Base-by-base conservation (phyloP, 805 yeast genomes). In the Kockiozyma suomiensis region DNA sequence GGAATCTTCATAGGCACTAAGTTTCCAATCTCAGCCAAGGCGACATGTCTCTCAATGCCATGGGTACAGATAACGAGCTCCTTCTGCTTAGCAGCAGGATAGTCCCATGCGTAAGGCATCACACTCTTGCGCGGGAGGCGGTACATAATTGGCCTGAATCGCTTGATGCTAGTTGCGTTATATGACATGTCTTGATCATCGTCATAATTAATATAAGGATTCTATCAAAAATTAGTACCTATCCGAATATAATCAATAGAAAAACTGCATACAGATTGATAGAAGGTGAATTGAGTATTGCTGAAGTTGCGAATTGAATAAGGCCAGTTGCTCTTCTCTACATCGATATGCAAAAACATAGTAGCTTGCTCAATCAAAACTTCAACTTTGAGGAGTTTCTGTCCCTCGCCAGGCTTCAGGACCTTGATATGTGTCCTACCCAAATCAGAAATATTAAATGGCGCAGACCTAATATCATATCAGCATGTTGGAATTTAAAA, bases 51-150 rank as follows among this genome's bases (percentile, higher is more conserved):
- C 70, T 88, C 92, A 30, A 86, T 79, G 1, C 88, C 88, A 50
- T 86, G 86, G 10, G 87, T 79, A 59, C 91, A 78, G 35, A 94
- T 73, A 2, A 90, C 80, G 33, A 94, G 74, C 69, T 92, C 97
- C 72, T 91, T 92, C 48, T 86, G 81, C 8, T 82, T 76, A 0
- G 97, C 97, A 54, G 96, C 90, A 0, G 99, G 99, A 74, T 82
- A 94, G 72, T 94, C 99, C 92, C 97, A 94, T 0, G 99, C 90
- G 72, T 94, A 94, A 0, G 98, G 97, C 98, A 94, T 94, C 1
- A 90, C 96, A 74, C 97, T 88, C 69, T 84, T 84, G 0, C 96
- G 85, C 0, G 98, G 97, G 12, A 96, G 80, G 48, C 83, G 81
- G 72, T 93, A 94, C 69, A 80, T 84, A 10, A 90, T 79, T 0